Conservation (phyloP, 2,329 filamentous ascomycete genomes). For the Myriosclerotinia scirpicola region DNA sequence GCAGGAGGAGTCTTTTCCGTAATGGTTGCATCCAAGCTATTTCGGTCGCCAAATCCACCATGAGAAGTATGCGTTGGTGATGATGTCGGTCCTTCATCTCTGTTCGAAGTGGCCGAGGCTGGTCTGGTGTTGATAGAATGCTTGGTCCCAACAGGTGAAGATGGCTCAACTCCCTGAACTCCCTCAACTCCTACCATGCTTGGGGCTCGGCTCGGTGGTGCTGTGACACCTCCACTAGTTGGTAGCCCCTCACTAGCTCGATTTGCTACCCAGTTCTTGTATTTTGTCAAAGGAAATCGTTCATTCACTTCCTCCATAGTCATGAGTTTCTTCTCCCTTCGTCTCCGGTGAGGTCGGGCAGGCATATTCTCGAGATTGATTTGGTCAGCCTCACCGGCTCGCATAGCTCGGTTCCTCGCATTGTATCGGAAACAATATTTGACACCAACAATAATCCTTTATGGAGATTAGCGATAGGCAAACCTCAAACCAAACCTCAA, state of each 20-base stretch:
- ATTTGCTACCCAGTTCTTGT: slow-evolving; percentile 88
- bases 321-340: slow-evolving; percentile 98
- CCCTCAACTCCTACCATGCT: slow-evolving; percentile 70
- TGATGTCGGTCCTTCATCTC: slow-evolving; percentile 25
- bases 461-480: slow-evolving; percentile 34
- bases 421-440: slow-evolving; percentile 99
- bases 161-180: slow-evolving; percentile 55
- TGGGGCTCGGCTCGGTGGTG: slow-evolving; percentile 68
- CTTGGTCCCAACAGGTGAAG: slow-evolving; percentile 39
- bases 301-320: slow-evolving; percentile 98
- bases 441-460: slow-evolving; percentile 97
- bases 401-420: slow-evolving; percentile 80
- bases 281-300: slow-evolving; percentile 92
- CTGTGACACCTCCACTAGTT: slow-evolving; percentile 78
- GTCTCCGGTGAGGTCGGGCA: slow-evolving; percentile 72
- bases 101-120: slow-evolving; percentile 31
- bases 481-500: background rate
- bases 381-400: slow-evolving; percentile 77
- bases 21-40: slow-evolving; percentile 28
- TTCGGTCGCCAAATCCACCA: slow-evolving; percentile 25
- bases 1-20: slow-evolving; percentile 30
- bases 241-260: slow-evolving; percentile 82
- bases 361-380: slow-evolving; percentile 87
- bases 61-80: slow-evolving; percentile 25
- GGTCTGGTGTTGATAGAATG: slow-evolving; percentile 41